phyloP scores from a whole-genome alignment of 208 protist species.

The Entamoeba invadens region DNA sequence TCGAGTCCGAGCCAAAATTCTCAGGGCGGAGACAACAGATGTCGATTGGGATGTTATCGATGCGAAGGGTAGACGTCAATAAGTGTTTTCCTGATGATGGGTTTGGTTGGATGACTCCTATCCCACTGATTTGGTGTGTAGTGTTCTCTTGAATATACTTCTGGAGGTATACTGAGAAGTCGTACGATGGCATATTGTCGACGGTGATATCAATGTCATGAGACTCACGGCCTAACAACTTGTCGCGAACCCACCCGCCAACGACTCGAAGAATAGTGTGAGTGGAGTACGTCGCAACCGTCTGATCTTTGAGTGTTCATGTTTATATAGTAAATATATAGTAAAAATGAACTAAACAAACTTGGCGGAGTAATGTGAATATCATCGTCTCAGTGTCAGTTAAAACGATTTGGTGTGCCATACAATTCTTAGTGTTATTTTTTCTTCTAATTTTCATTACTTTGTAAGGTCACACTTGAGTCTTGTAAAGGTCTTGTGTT shows the following conservation, averaged over 20 bases:
- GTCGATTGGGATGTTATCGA: conserved; percentile 61
- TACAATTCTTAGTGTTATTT: too few relatives aligned
- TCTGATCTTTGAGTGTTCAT: background rate
- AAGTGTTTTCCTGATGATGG: conserved; percentile 89
- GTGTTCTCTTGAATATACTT: conserved; percentile 43
- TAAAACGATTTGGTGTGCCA: too few relatives aligned
- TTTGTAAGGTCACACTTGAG: too few relatives aligned
- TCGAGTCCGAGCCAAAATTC: conserved; percentile 48
- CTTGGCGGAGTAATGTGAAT: background rate
- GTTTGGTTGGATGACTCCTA: conserved; percentile 76
- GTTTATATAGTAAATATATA: background rate
- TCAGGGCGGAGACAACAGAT: conserved; percentile 80
- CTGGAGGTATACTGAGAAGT: conserved; percentile 65
- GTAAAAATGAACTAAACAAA: background rate
- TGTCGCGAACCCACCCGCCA: conserved; percentile 92
- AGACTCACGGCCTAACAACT: conserved; percentile 57
- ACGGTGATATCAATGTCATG: conserved; percentile 89
- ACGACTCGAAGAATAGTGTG: conserved; percentile 46
- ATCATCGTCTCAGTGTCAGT: background rate
- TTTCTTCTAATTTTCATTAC: too few relatives aligned
- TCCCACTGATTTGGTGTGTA: background rate
- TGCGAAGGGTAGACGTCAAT: conserved; percentile 73
- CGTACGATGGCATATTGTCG: conserved; percentile 54
- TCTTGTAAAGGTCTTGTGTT: too few relatives aligned
- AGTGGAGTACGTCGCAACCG: background rate